These are phyloP conservation scores for Nothomitra cinnamomea DNA, from an alignment of 2,329 filamentous ascomycete genomes.

Conservation along the genomic window DNA sequence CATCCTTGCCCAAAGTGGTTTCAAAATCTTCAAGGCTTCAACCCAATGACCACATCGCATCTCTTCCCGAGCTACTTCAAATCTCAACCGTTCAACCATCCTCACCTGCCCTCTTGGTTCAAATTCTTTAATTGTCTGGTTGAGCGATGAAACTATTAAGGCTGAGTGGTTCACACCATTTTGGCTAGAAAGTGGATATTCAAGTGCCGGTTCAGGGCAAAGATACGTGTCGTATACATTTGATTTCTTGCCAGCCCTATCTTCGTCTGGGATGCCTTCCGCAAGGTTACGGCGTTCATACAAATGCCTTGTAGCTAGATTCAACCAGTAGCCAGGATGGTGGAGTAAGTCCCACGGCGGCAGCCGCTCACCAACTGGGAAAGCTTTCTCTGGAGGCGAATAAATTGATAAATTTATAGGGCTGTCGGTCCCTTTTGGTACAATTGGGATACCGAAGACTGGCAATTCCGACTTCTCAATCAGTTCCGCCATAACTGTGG, in stretches of 20 bases:
- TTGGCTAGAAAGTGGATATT: slow-evolving; percentile 28
- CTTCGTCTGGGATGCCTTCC: slow-evolving; percentile 39
- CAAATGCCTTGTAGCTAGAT: slow-evolving; percentile 34
- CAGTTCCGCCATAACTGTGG: slow-evolving; percentile 41
- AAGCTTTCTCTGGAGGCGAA: slow-evolving; percentile 32
- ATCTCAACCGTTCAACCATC: slow-evolving; percentile 34
- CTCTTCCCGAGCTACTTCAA: slow-evolving; percentile 38
- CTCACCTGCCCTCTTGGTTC: slow-evolving; percentile 33
- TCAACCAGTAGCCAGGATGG: slow-evolving; percentile 45
- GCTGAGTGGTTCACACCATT: slow-evolving; percentile 33
- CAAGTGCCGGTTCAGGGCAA: slow-evolving; percentile 38
- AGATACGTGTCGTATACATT: slow-evolving; percentile 42
- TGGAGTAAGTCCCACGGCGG: slow-evolving; percentile 41
- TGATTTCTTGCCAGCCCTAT: slow-evolving; percentile 35
- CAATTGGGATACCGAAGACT: slow-evolving; percentile 22
- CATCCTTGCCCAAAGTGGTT: slow-evolving; percentile 36
- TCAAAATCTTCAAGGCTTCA: slow-evolving; percentile 33
- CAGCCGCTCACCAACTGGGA: slow-evolving; percentile 30
- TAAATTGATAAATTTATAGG: slow-evolving; percentile 23
- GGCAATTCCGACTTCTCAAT: slow-evolving; percentile 35
- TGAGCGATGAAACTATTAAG: slow-evolving; percentile 31
- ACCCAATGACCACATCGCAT: slow-evolving; percentile 31
- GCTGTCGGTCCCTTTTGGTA: slow-evolving; percentile 11
- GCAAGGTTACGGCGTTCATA: slow-evolving; percentile 32
- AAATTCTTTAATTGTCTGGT: slow-evolving; percentile 33